phyloP scores from a whole-genome alignment of 108 stramenopile species.

The Hondaea fermentalgiana region DNA sequence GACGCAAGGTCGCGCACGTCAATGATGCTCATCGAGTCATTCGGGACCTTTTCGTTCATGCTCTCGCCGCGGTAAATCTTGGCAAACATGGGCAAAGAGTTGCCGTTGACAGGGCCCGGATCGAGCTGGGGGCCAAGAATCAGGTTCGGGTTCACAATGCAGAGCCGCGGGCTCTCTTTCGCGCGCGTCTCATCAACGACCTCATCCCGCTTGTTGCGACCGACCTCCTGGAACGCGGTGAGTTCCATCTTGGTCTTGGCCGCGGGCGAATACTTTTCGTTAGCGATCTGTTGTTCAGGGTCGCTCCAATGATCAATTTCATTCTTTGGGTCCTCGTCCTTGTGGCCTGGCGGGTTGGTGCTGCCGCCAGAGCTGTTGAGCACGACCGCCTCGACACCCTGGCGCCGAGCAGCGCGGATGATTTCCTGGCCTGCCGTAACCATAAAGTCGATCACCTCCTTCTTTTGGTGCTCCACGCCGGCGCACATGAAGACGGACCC shows the following conservation, averaged over 20 bases:
- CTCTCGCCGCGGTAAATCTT: background rate
- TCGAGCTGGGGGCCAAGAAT: slow-evolving; percentile 22
- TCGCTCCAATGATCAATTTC: slow-evolving; percentile 14
- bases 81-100: slow-evolving; percentile 1
- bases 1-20: slow-evolving; percentile 18
- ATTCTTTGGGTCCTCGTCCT: background rate
- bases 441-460: slow-evolving; percentile 20
- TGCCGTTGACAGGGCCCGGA: background rate
- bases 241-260: slow-evolving; percentile 21
- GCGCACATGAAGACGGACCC: slow-evolving; percentile 16
- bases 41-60: slow-evolving; percentile 12
- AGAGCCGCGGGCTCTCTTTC: background rate
- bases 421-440: background rate
- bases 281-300: slow-evolving; percentile 4
- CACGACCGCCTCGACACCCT: slow-evolving; percentile 1
- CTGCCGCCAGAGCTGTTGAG: background rate
- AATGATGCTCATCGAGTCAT: slow-evolving; percentile 16
- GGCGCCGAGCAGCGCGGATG: background rate
- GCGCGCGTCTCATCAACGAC: background rate
- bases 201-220: slow-evolving; percentile 10
- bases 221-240: background rate
- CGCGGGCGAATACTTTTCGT: slow-evolving; percentile 11
- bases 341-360: slow-evolving; percentile 13
- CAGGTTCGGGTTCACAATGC: slow-evolving; percentile 23
- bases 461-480: slow-evolving; percentile 13